Conservation (phyloP, 2,329 filamentous ascomycete species). For the Spiromastix sp. region DNA sequence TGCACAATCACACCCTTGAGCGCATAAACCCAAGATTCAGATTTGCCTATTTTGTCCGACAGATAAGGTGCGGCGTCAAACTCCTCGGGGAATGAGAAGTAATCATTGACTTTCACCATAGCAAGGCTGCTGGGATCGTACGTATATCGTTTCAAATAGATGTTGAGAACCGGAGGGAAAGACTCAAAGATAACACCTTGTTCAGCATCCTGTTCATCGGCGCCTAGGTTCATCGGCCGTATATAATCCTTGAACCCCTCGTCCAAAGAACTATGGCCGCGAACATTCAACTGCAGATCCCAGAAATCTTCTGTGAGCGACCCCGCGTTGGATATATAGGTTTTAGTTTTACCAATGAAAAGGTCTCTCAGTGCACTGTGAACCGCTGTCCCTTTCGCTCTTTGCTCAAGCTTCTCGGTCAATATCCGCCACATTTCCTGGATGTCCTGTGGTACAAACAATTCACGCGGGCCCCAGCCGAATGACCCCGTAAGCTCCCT, state of each 20-base stretch:
- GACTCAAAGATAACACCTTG: constrained; percentile 96
- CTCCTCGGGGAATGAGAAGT: constrained; percentile 39
- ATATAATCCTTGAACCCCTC: constrained; percentile 96
- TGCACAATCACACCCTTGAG: constrained; percentile 93
- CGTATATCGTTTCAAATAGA: constrained; percentile 63
- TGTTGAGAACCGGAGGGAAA: constrained; percentile 30
- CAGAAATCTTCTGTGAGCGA: constrained; percentile 95
- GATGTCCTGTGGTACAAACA: constrained; percentile 98
- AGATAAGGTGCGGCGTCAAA: constrained; percentile 69
- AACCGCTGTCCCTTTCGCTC: constrained; percentile 92
- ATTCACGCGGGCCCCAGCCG: constrained; percentile 94
- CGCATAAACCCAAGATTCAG: constrained; percentile 84
- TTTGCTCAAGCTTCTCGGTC: constrained; percentile 94
- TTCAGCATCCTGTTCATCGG: constrained; percentile 95
- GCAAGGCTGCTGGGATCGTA: constrained; percentile 93
- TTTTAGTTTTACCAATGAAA: constrained; percentile 97
- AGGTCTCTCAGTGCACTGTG: constrained; percentile 82
- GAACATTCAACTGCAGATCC: constrained; percentile 96
- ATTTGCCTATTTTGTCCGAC: constrained; percentile 72
- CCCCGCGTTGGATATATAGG: constrained; percentile 96
- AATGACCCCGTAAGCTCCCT: constrained; percentile 93
- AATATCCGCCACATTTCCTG: constrained; percentile 93
- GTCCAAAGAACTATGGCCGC: constrained; percentile 82
- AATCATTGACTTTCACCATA: constrained; percentile 83
- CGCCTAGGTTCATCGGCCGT: constrained; percentile 90